Evolutionary conservation across 169 alveolate genomes (phyloP).

Genomic region (Plasmodium coatneyi): DNA sequence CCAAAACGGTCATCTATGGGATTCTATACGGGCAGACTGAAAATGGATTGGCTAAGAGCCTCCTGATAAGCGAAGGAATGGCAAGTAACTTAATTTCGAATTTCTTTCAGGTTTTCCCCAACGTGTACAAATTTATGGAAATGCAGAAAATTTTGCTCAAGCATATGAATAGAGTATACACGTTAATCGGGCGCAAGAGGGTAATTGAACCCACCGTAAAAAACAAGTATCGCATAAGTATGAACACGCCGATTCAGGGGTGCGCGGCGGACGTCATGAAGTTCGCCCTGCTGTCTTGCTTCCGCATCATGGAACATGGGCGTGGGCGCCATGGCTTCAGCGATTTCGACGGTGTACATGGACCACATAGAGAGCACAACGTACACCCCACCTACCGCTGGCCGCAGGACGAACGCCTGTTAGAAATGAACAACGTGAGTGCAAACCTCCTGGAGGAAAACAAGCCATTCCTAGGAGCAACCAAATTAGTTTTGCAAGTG

Average conservation of each 20-base stretch:
- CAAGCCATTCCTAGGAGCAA: slow-evolving; percentile 13
- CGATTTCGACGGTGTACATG: too few relatives aligned
- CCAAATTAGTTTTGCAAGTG: slow-evolving; percentile 79
- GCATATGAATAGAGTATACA: slow-evolving; percentile 70
- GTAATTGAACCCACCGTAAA: slow-evolving; percentile 27
- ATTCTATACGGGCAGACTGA: slow-evolving; percentile 82
- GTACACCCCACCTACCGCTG: neutral
- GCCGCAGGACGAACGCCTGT: neutral
- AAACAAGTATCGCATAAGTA: slow-evolving; percentile 77
- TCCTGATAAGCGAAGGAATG: slow-evolving; percentile 67
- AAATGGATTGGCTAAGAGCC: slow-evolving; percentile 77
- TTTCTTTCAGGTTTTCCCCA: slow-evolving; percentile 75
- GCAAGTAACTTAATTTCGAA: slow-evolving; percentile 75
- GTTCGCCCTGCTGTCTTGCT: slow-evolving; percentile 71
- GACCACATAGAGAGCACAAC: too few relatives aligned
- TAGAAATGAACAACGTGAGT: slow-evolving; percentile 36
- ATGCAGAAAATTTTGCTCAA: slow-evolving; percentile 74
- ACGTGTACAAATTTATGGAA: slow-evolving; percentile 75
- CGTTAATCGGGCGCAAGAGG: slow-evolving; percentile 80
- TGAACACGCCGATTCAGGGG: slow-evolving; percentile 85
- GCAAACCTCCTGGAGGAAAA: neutral
- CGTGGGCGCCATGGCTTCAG: too few relatives aligned
- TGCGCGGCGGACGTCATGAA: slow-evolving; percentile 84
- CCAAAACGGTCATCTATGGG: slow-evolving; percentile 82
- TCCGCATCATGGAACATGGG: neutral